Conservation (phyloP, 2,329 filamentous ascomycete species). For the Ceratocystis diversiconidia region DNA sequence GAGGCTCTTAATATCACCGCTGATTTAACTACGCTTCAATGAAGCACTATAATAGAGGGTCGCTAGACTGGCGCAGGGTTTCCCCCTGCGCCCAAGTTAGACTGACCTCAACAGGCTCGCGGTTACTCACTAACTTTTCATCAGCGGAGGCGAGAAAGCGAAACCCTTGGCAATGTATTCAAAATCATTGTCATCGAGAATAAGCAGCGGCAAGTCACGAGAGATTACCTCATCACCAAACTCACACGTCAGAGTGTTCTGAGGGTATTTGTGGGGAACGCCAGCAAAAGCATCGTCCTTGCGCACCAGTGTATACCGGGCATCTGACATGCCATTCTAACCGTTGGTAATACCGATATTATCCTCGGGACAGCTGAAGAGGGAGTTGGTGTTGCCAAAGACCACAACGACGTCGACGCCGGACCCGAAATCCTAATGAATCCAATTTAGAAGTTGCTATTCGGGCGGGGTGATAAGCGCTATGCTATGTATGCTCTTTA, state of each 20-base stretch:
- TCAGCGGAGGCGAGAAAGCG: constrained; percentile 21
- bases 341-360: constrained; percentile 37
- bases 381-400: constrained; percentile 51
- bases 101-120: constrained; percentile 48
- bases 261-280: constrained; percentile 43
- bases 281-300: constrained; percentile 33
- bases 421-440: constrained; percentile 42
- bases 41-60: constrained; percentile 34
- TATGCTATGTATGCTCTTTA: neutral
- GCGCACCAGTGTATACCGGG: constrained; percentile 43
- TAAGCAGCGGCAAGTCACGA: constrained; percentile 34
- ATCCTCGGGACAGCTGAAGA: constrained; percentile 45
- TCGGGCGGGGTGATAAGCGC: neutral
- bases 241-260: constrained; percentile 26
- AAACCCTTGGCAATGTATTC: constrained; percentile 36
- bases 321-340: constrained; percentile 40
- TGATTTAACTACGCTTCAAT: constrained; percentile 40
- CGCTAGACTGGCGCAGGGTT: constrained; percentile 31
- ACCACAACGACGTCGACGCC: constrained; percentile 47
- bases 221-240: constrained; percentile 38
- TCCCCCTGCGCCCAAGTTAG: constrained; percentile 32
- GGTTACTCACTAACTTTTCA: constrained; percentile 46
- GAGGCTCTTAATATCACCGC: constrained; percentile 32
- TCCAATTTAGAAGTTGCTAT: neutral
- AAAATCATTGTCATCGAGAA: constrained; percentile 35